These are phyloP conservation scores for Maudiozyma turicensis DNA, from an alignment of 805 yeast genomes.

Conservation along the genomic window DNA sequence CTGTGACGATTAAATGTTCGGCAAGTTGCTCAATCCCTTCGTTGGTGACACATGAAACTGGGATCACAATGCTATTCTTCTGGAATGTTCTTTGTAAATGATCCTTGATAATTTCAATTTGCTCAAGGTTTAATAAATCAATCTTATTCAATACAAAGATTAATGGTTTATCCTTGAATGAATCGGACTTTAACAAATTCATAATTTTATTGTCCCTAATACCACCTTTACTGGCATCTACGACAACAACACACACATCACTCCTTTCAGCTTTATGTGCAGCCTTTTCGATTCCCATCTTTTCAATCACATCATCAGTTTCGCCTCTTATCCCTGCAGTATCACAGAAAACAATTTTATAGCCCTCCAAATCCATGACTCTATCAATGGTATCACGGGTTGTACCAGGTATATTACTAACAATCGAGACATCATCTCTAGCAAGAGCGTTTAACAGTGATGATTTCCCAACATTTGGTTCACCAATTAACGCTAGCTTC, in stretches of 20 bases:
- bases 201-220: conserved; percentile 31
- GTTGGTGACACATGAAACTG: conserved; percentile 53
- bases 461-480: conserved; percentile 95
- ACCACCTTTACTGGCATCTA: conserved; percentile 23
- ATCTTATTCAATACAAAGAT: conserved; percentile 47
- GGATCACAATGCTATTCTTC: conserved; percentile 22
- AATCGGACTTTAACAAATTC: conserved; percentile 10
- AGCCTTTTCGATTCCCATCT: conserved; percentile 76
- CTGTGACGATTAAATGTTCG: conserved; percentile 33
- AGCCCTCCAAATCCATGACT: conserved; percentile 73
- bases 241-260: conserved; percentile 60
- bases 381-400: conserved; percentile 84
- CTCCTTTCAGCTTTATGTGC: conserved; percentile 46
- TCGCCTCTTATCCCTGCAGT: conserved; percentile 85
- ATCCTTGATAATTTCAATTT: conserved; percentile 7
- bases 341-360: conserved; percentile 75
- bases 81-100: conserved; percentile 6
- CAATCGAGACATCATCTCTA: conserved; percentile 77
- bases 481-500: conserved; percentile 65
- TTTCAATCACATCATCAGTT: conserved; percentile 50
- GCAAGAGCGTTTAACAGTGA: conserved; percentile 72
- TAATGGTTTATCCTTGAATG: conserved; percentile 17
- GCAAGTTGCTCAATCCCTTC: conserved; percentile 47
- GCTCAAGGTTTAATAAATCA: conserved; percentile 35
- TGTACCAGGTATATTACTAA: conserved; percentile 86